Evolutionary conservation across 1,284 basidiomycete genomes (phyloP).

Genomic region (Ustanciosporium gigantosporum): DNA sequence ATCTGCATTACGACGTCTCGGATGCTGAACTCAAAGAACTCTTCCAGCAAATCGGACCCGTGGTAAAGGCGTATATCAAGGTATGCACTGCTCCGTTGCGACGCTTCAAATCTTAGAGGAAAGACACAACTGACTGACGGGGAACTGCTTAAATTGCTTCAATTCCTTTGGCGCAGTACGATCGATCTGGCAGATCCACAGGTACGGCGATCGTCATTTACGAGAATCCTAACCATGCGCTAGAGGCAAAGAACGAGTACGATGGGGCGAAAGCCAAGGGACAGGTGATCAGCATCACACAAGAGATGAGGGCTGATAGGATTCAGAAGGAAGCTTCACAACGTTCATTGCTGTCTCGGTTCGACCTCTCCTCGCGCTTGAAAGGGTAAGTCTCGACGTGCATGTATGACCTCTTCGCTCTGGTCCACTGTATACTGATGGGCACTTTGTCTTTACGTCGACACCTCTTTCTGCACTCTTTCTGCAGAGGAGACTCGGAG

Average conservation of each 20-base stretch:
- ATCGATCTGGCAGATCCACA: slow-evolving; percentile 88
- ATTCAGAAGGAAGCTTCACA: slow-evolving; percentile 2
- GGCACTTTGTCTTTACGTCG: no score
- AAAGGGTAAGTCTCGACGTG: slow-evolving; percentile 20
- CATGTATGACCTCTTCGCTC: no score
- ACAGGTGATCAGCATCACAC: slow-evolving; percentile 48
- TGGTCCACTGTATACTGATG: no score
- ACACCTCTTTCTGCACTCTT: no score
- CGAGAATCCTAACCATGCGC: slow-evolving; percentile 77
- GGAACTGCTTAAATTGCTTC: no score
- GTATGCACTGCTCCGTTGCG: no score
- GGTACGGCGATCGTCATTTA: slow-evolving; percentile 83
- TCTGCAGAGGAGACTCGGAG: no score
- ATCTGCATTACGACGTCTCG: slow-evolving; percentile 90
- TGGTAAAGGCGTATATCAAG: slow-evolving; percentile 87
- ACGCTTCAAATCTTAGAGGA: no score
- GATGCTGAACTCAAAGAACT: slow-evolving; percentile 73
- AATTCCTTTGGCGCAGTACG: no score
- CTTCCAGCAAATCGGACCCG: slow-evolving; percentile 88
- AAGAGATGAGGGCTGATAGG: slow-evolving; percentile 34
- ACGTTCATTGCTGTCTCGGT: slow-evolving; percentile 27
- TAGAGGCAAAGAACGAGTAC: slow-evolving; percentile 80
- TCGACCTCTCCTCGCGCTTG: slow-evolving; percentile 34
- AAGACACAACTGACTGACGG: no score
- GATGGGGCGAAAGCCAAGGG: slow-evolving; percentile 86